phyloP scores from a whole-genome alignment of 1,284 basidiomycete genomes.

The Inonotus hispidus region DNA sequence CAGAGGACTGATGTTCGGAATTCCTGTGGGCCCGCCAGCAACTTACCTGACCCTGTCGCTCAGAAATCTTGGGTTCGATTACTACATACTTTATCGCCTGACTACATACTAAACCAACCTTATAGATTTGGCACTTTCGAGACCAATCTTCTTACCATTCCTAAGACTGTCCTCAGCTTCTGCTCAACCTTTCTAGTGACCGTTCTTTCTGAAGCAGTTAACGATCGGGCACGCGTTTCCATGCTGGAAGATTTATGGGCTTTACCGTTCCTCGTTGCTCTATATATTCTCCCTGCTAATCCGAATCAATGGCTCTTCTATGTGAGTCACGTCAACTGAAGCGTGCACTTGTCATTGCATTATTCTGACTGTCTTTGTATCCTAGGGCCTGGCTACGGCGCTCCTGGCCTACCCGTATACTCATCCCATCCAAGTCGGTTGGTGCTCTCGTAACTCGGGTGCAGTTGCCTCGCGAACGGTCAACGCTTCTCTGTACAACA shows the following conservation, averaged over 20 bases:
- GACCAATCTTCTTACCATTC: conserved; percentile 58
- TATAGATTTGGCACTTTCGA: conserved; percentile 53
- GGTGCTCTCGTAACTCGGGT: conserved; percentile 52
- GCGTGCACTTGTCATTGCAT: background rate
- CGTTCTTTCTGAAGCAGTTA: conserved; percentile 40
- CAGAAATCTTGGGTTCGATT: conserved; percentile 43
- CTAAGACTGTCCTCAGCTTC: conserved; percentile 39
- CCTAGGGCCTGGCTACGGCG: conserved; percentile 27
- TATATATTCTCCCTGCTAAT: conserved; percentile 39
- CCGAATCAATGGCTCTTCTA: conserved; percentile 47
- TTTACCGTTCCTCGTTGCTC: conserved; percentile 45
- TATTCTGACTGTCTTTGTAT: background rate
- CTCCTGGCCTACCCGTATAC: conserved; percentile 32
- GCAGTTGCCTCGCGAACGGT: conserved; percentile 51
- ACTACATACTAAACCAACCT: no score
- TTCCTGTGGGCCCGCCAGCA: conserved; percentile 44
- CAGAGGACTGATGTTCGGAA: conserved; percentile 41
- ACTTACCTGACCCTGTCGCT: conserved; percentile 61
- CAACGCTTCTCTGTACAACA: conserved; percentile 51
- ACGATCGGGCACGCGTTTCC: conserved; percentile 42
- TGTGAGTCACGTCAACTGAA: conserved; percentile 20
- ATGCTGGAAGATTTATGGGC: conserved; percentile 48
- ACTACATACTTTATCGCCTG: no score
- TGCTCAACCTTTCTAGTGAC: conserved; percentile 40
- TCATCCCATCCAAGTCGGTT: conserved; percentile 41